Evolutionary conservation across 2,329 filamentous ascomycete genomes (phyloP).

Genomic region (Aschersonia sp.): DNA sequence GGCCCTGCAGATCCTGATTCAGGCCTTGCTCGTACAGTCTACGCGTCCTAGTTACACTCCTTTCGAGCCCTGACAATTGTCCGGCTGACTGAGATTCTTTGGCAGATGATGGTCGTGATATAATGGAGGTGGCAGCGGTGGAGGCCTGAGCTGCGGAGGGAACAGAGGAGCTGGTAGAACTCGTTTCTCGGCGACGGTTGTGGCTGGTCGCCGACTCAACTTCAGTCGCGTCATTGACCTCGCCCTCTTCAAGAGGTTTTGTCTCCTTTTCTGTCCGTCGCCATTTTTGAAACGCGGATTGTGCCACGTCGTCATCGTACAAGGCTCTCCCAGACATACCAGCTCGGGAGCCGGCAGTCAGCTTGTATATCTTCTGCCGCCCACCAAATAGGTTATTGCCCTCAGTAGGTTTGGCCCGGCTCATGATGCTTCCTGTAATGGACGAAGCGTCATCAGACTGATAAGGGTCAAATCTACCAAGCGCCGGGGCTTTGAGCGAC

Average conservation of each 20-base stretch:
- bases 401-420: slow-evolving; percentile 64
- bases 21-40: slow-evolving; percentile 75
- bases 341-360: slow-evolving; percentile 40
- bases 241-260: slow-evolving; percentile 24
- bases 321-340: slow-evolving; percentile 54
- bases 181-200: slow-evolving; percentile 69
- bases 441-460: slow-evolving; percentile 59
- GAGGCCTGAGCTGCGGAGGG: slow-evolving; percentile 60
- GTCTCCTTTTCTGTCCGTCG: slow-evolving; percentile 47
- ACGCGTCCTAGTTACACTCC: slow-evolving; percentile 54
- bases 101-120: slow-evolving; percentile 40
- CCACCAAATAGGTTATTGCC: slow-evolving; percentile 92
- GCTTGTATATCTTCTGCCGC: slow-evolving; percentile 88
- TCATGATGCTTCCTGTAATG: slow-evolving; percentile 61
- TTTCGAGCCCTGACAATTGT: slow-evolving; percentile 36
- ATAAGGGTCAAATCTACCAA: slow-evolving; percentile 50
- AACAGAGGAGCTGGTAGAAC: slow-evolving; percentile 63
- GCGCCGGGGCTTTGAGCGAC: slow-evolving; percentile 54
- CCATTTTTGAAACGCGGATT: slow-evolving; percentile 73
- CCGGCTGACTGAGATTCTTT: slow-evolving; percentile 30
- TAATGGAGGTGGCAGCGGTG: slow-evolving; percentile 76
- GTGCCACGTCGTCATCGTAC: slow-evolving; percentile 76
- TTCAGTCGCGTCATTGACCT: slow-evolving; percentile 18
- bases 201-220: slow-evolving; percentile 44
- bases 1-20: slow-evolving; percentile 65